Base-by-base conservation (phyloP, 805 yeast genomes). In the Yarrowia keelungensis region DNA sequence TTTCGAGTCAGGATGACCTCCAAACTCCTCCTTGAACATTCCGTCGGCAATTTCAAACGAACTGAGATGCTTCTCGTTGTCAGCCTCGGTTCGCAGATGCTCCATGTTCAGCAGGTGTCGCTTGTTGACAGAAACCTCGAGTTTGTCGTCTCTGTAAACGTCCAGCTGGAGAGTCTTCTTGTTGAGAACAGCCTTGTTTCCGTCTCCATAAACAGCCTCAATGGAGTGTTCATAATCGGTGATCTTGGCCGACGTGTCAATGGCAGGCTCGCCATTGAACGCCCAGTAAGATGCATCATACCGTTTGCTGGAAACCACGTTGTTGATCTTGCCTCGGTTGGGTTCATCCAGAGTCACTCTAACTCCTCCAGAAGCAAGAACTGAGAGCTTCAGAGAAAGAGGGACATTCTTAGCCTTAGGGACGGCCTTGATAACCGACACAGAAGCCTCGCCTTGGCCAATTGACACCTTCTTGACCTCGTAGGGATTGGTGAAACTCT, bases 71-170 rank as follows among this genome's bases (percentile, higher is more conserved):
- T 76, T 74, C 5, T 77, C 76, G 39, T 81, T 80, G n/a, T 79
- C 77, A 8, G 81, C 83, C 70, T 76, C 74, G 0, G 82, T 76
- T 75, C 98, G 83, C 76, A 82, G 84, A 74, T 94, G 98, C 76
- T 95, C 99, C n/a, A 89, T 69, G 74, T 94, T 94, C 70, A 95
- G 78, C 58, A 91, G 84, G 42, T 85, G 80, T 50, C 87, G 81
- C 65, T 88, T 92, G 76, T 95, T 95, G 19, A 93, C 74, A 1
- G 85, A 79, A 12, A 92, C 72, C 70, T 86, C 86, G 0, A 78
- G 76, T 19, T 79, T 77, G 5, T 81, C 84, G 1, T 85, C 77
- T 67, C 84, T 80, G 26, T 69, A 79, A 1, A 92, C 73, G 0
- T 80, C 78, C 46, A 90, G 73, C 71, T 81, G 81, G 70, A 92